A percentile compares a stretch with the other conserved stretches of the same genome.
phyloP scores from a whole-genome alignment of 2,329 filamentous ascomycete species.

The Calonectria montana region DNA sequence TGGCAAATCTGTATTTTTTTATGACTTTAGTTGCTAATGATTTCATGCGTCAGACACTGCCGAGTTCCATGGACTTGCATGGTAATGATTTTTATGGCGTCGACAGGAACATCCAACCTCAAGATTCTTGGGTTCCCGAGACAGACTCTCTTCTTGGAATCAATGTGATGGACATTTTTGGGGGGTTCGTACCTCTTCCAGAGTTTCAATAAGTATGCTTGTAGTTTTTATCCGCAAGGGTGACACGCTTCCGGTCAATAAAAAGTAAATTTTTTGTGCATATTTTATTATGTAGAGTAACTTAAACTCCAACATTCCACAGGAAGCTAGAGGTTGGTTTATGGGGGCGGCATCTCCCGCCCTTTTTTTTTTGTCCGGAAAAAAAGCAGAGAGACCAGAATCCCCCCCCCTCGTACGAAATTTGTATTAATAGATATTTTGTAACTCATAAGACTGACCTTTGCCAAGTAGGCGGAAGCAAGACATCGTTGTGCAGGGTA shows the following conservation, averaged over 20 bases:
- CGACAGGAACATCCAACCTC: constrained; percentile 18
- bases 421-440: not conserved
- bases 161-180: constrained; percentile 40
- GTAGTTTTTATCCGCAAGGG: too few species aligned
- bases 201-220: not conserved
- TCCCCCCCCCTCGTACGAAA: not conserved
- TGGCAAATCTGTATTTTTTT: not conserved
- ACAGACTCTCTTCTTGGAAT: constrained; percentile 33
- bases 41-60: not conserved
- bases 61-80: not conserved
- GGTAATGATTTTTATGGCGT: not conserved
- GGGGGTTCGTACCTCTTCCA: constrained; percentile 17
- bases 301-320: too few species aligned
- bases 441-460: not conserved
- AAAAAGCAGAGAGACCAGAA: too few species aligned
- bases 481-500: not conserved
- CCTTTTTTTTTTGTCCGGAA: too few species aligned
- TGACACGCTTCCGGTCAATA: not conserved
- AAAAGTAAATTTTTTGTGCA: too few species aligned
- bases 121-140: constrained; percentile 30
- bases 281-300: too few species aligned
- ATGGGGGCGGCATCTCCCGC: too few species aligned
- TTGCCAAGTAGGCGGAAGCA: not conserved
- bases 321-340: not conserved
- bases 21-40: not conserved